Evolutionary conservation across 2,329 filamentous ascomycete species (phyloP), one percentile per base, ranked within the genome.

Genomic region (Verruconis gallopava): DNA sequence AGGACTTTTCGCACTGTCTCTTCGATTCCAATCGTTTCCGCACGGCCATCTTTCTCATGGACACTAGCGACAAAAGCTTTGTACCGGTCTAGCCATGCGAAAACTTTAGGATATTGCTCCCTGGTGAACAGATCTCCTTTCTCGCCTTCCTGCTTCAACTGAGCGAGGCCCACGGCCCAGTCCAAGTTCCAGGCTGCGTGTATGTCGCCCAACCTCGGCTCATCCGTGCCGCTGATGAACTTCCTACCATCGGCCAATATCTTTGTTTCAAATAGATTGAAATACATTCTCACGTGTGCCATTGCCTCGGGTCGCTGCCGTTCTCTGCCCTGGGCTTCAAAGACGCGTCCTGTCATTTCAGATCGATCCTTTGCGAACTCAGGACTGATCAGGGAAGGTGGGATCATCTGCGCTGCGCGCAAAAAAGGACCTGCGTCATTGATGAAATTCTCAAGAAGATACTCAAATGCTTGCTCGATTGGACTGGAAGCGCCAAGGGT

Each of bases 11-110:
- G 14, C 21, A 21, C 21, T 12, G 37, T 21, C 5, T 4, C 14
- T 14, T 38, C 37, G 14, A 18, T 22, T 6, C 17, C 15, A 14
- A 38, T 5, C 21, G 21, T 38, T 5, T 20, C 3, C 14, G 18
- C 17, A 6, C 9, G 21, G 5, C 37, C 37, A 14, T 4, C 21
- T 21, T 20, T 9, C 18, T 38, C 19, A 4, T 21, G 6, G 9
- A 21, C 4, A 9, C 25, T 21, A 14, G 11, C 13, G 11, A 21
- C 19, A 11, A 20, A 18, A 6, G 19, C 18, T 14, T 21, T 36
- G 14, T 30, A 34, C 22, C 22, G 19, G 15, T 44, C 42, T 12
- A 44, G 25, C 45, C 45, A 47, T 5, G 35, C 25, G 21, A 40
- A 38, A 14, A 47, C 37, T 13, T 33, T 28, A 2, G 45, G 45